These are phyloP conservation scores for Thelephora ganbajun DNA, from an alignment of 768 basidiomycete species.

Conservation along the genomic window DNA sequence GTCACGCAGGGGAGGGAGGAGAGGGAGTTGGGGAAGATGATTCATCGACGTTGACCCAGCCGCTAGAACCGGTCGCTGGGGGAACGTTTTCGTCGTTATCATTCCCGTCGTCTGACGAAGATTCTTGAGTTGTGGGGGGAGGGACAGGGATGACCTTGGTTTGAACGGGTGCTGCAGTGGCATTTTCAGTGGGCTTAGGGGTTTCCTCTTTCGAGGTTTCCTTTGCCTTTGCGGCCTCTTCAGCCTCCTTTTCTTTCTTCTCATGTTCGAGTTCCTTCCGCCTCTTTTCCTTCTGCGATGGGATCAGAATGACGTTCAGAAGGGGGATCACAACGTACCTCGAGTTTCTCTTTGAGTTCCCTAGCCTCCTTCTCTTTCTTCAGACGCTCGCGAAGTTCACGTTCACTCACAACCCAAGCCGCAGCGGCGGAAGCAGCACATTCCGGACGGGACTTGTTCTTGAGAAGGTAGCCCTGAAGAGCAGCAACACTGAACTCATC, in stretches of 20 bases:
- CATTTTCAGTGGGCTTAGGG: not conserved
- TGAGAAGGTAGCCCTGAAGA: constrained; percentile 76
- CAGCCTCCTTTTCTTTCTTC: constrained; percentile 51
- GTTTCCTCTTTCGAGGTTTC: constrained; percentile 7
- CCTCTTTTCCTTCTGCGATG: constrained; percentile 27
- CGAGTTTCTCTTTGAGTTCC: constrained; percentile 50
- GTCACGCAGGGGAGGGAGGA: not conserved
- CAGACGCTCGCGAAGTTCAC: constrained; percentile 61
- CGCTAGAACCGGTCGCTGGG: not conserved
- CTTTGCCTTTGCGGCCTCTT: constrained; percentile 32
- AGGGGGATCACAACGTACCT: constrained; percentile 30
- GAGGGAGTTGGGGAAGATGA: not conserved
- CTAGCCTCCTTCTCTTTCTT: constrained; percentile 61
- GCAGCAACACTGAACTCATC: constrained; percentile 83
- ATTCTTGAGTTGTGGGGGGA: not conserved
- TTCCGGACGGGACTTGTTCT: constrained; percentile 76
- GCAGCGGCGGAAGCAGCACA: constrained; percentile 51
- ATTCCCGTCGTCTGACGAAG: not conserved
- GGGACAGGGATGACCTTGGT: constrained; percentile 6
- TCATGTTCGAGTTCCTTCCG: constrained; percentile 38
- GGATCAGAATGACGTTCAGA: constrained; percentile 5
- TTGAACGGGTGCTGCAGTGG: constrained; percentile 7
- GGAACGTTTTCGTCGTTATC: constrained; percentile 11
- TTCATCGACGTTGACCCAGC: not conserved
- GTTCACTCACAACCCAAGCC: constrained; percentile 64